A percentile compares a stretch with the other conserved stretches of the same genome.
Evolutionary conservation across 768 basidiomycete species (phyloP).

Genomic region (Trametes punicea): DNA sequence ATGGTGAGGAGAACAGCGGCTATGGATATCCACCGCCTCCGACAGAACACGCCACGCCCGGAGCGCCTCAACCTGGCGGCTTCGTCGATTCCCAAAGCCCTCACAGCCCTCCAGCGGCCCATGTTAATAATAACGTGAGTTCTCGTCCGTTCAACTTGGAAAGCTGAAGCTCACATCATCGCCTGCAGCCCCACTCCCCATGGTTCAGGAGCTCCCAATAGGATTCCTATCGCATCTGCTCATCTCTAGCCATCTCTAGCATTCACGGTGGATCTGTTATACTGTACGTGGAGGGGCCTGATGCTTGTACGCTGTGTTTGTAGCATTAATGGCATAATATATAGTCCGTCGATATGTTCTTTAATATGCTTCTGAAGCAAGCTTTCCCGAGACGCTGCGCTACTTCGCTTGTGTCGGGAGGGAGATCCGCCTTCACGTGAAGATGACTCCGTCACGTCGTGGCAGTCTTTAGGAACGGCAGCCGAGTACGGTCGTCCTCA

Average conservation of each 20-base stretch:
- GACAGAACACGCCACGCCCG: no score
- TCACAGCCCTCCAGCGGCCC: constrained; percentile 2
- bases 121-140: constrained; percentile 8
- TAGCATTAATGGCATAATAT: background rate
- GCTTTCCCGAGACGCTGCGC: background rate
- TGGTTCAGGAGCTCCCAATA: background rate
- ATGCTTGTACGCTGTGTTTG: no score
- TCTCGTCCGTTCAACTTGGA: background rate
- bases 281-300: background rate
- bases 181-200: background rate
- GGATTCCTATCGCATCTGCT: background rate
- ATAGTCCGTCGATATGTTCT: no score
- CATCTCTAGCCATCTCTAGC: background rate
- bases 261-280: background rate
- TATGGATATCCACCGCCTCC: constrained; percentile 5
- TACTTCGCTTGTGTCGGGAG: background rate
- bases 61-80: constrained; percentile 5
- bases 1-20: constrained; percentile 11
- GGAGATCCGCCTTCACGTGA: constrained; percentile 1
- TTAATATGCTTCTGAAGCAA: no score
- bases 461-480: background rate
- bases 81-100: constrained; percentile 5
- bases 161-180: background rate
- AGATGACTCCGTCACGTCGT: background rate
- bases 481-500: background rate